A percentile compares a stretch with the other conserved stretches of the same genome.
These are phyloP conservation scores for Erodium moschatum DNA, from an alignment of 441 rosid species.

Conservation along the genomic window DNA sequence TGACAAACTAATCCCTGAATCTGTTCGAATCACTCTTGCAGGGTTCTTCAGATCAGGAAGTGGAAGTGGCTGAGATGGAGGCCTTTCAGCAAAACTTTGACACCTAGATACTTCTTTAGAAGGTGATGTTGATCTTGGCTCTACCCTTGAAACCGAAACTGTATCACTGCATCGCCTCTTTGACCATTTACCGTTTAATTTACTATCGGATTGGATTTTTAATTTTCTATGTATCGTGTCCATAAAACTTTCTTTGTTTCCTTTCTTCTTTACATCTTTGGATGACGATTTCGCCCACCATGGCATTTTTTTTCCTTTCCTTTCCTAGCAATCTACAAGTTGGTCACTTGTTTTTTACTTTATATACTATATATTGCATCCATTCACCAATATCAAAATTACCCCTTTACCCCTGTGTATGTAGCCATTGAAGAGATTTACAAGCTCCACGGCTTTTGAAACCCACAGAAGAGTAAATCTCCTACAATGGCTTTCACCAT, in stretches of 20 bases:
- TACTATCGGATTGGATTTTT: slow-evolving; percentile 41
- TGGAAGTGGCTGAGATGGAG: slow-evolving; percentile 61
- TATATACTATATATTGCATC: slow-evolving; percentile 15
- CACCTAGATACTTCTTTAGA: slow-evolving; percentile 47
- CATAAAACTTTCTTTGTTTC: slow-evolving; percentile 44
- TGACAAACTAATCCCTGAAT: slow-evolving; percentile 40
- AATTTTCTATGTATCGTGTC: slow-evolving; percentile 44
- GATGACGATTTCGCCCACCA: slow-evolving; percentile 64
- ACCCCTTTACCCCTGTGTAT: slow-evolving; percentile 2
- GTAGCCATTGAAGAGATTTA: slow-evolving; percentile 3
- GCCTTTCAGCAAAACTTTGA: slow-evolving; percentile 52
- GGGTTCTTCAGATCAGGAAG: slow-evolving; percentile 43
- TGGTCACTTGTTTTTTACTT: too few relatives aligned
- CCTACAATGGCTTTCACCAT: slow-evolving; percentile 13
- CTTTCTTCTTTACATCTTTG: slow-evolving; percentile 44
- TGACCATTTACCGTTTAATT: slow-evolving; percentile 33
- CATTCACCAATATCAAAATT: slow-evolving; percentile 16
- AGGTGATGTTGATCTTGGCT: slow-evolving; percentile 57
- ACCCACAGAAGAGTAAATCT: slow-evolving; percentile 7
- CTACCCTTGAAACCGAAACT: slow-evolving; percentile 45
- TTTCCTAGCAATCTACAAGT: slow-evolving; percentile 10
- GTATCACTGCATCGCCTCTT: slow-evolving; percentile 41
- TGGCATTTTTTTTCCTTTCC: slow-evolving; percentile 35
- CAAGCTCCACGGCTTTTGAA: slow-evolving; percentile 6
- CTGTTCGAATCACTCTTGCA: slow-evolving; percentile 35